Percentiles rank a stretch among this genome's conserved stretches.
phyloP scores from a whole-genome alignment of 495 filamentous ascomycete genomes.

The Aspergillus affinis region DNA sequence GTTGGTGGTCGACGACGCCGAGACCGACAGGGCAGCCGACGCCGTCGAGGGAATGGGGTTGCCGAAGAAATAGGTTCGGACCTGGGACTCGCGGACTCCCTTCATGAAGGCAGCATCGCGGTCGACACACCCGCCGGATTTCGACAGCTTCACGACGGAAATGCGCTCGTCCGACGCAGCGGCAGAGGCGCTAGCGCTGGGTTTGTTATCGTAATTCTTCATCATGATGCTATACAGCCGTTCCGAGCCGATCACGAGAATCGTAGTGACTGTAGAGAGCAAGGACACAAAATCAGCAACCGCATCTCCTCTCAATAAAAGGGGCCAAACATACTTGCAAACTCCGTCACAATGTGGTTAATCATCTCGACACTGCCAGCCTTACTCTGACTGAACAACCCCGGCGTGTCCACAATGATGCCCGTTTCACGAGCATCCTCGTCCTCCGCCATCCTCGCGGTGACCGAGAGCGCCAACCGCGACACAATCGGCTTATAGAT shows the following conservation, averaged over 20 bases:
- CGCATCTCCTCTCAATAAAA: neutral
- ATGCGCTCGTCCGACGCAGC: conserved; percentile 57
- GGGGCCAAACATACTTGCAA: conserved; percentile 57
- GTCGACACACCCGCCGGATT: conserved; percentile 85
- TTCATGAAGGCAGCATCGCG: conserved; percentile 75
- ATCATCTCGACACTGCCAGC: conserved; percentile 68
- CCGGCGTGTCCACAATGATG: conserved; percentile 83
- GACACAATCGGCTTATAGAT: conserved; percentile 73
- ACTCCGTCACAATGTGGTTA: conserved; percentile 82
- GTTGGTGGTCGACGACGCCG: conserved; percentile 43
- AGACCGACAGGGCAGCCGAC: conserved; percentile 33
- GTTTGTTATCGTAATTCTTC: conserved; percentile 67
- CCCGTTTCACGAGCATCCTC: conserved; percentile 66
- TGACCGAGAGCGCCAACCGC: conserved; percentile 75
- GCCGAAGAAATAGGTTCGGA: conserved; percentile 94
- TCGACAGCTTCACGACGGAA: conserved; percentile 74
- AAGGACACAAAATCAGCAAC: conserved; percentile 6
- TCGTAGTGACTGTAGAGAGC: conserved; percentile 63
- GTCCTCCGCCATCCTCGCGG: conserved; percentile 78
- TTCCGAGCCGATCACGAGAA: conserved; percentile 84
- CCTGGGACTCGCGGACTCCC: conserved; percentile 65
- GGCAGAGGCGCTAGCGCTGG: conserved; percentile 49
- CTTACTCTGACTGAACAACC: conserved; percentile 60
- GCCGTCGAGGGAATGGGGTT: conserved; percentile 45
- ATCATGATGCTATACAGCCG: conserved; percentile 75